phyloP scores from a whole-genome alignment of 164 flowering plant species.

The Platanus orientalis region DNA sequence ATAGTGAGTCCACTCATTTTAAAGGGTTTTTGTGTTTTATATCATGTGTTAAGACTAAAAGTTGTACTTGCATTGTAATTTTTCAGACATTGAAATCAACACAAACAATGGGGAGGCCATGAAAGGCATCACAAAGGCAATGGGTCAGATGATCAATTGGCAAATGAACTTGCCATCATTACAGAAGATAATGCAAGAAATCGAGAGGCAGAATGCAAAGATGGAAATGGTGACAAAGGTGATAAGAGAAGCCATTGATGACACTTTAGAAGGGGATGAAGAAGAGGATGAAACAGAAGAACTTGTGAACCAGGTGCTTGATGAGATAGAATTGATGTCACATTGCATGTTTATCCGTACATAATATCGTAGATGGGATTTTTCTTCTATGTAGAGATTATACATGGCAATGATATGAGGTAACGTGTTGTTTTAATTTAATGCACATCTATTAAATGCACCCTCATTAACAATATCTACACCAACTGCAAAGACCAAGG shows the following conservation, averaged over 20 bases:
- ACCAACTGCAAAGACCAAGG: slow-evolving; percentile 57
- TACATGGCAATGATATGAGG: no score
- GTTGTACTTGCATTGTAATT: neutral
- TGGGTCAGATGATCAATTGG: slow-evolving; percentile 60
- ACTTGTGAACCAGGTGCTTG: slow-evolving; percentile 72
- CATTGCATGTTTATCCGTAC: neutral
- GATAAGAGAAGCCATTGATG: slow-evolving; percentile 81
- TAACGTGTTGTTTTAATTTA: neutral
- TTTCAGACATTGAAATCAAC: slow-evolving; percentile 42
- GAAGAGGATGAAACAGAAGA: slow-evolving; percentile 84
- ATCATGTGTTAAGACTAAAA: neutral
- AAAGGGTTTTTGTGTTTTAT: neutral
- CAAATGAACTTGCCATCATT: slow-evolving; percentile 57
- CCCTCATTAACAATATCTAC: slow-evolving; percentile 65
- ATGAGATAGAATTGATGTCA: slow-evolving; percentile 58
- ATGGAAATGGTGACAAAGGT: slow-evolving; percentile 75
- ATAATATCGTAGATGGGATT: no score
- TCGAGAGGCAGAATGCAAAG: slow-evolving; percentile 54
- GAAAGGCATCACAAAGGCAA: slow-evolving; percentile 88
- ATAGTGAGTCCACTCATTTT: no score
- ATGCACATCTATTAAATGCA: slow-evolving; percentile 61
- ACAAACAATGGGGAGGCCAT: slow-evolving; percentile 78
- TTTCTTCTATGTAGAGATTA: neutral
- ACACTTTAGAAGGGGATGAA: slow-evolving; percentile 82
- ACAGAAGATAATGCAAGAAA: slow-evolving; percentile 48